Evolutionary conservation across 257 asterid genomes (phyloP), one percentile per base, ranked within the genome.

Genomic region (Gynochthodes officinalis): DNA sequence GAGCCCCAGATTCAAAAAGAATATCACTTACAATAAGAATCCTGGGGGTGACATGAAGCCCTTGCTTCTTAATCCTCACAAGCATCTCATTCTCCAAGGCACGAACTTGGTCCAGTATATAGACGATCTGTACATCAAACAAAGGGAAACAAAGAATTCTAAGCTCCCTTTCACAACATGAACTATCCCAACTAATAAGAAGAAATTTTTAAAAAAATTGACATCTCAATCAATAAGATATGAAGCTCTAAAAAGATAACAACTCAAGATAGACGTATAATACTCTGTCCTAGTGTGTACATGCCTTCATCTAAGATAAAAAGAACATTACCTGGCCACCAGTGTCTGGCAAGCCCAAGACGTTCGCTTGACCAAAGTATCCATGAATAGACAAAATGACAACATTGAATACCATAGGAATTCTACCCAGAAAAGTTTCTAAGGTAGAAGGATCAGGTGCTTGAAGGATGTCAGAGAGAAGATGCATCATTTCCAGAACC

Each of bases 341-440:
- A n/a, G 98, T 95, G 81, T 95, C 99, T 0, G 99, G 99, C 81
- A 95, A 86, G 62, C 99, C 99, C 71, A 95, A 85, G 66, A 95
- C 99, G 84, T 95, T 95, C 78, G 96, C 99, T 81, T 95, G 99
- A 67, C 99, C 98, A 80, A 95, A 95, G 82, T 89, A 95, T 71
- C 99, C 99, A 71, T 95, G 99, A 54, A 89, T 76, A 0, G 99
- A 95, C 76, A 95, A 77, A 84, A 95, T 85, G 80, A 82, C 98
- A 63, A 95, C 99, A 75, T 92, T 86, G 73, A 92, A 95, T 79
- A 95, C 96, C 96, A 95, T 95, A 11, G 99, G 98, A 73, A 92
- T 62, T 85, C 97, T 87, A 76, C 99, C 96, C 73, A 95, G 98
- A 82, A 95, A 95, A 48, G 80, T 86, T 77, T 95, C 99, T 10